A percentile compares a stretch with the other conserved stretches of the same genome.
phyloP scores from a whole-genome alignment of 2,329 filamentous ascomycete species.

The Stylonectria norvegica region DNA sequence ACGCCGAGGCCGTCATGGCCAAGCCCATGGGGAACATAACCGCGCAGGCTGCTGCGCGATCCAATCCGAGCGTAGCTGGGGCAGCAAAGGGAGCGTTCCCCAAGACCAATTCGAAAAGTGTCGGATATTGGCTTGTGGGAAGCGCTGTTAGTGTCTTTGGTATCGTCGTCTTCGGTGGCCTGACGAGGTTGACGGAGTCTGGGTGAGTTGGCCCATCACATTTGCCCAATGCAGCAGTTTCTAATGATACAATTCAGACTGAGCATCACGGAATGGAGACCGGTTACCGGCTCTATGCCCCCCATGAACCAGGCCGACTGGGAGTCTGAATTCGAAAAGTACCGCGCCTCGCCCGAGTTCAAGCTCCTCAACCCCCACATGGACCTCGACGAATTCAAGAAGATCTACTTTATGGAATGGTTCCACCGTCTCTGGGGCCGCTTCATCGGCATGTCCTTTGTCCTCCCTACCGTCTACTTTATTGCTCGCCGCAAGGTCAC shows the following conservation, averaged over 20 bases:
- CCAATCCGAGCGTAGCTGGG: constrained; percentile 19
- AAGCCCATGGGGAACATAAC: constrained; percentile 28
- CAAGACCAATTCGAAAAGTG: constrained; percentile 67
- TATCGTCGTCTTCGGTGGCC: constrained; percentile 90
- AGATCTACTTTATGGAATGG: constrained; percentile 99
- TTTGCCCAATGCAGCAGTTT: neutral
- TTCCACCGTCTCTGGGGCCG: constrained; percentile 91
- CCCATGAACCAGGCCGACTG: constrained; percentile 77
- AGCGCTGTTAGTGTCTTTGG: constrained; percentile 94
- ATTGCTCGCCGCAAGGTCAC: constrained; percentile 76
- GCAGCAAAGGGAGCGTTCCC: constrained; percentile 44
- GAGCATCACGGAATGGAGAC: constrained; percentile 98
- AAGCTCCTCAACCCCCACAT: constrained; percentile 88
- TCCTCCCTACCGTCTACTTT: constrained; percentile 85
- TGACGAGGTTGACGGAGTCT: constrained; percentile 93
- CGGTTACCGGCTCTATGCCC: constrained; percentile 87
- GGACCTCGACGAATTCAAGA: constrained; percentile 90
- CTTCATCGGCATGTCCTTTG: constrained; percentile 84
- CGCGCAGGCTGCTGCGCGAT: constrained; percentile 23
- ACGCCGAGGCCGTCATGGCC: constrained; percentile 33
- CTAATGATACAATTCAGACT: constrained; percentile 52
- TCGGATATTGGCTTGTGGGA: constrained; percentile 88
- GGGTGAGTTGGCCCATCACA: constrained; percentile 57
- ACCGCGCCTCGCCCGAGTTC: constrained; percentile 90
- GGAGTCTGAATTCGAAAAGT: constrained; percentile 91